These are phyloP conservation scores for Ploettnerulaceae sp. DNA, from an alignment of 2,329 filamentous ascomycete species.

Conservation along the genomic window DNA sequence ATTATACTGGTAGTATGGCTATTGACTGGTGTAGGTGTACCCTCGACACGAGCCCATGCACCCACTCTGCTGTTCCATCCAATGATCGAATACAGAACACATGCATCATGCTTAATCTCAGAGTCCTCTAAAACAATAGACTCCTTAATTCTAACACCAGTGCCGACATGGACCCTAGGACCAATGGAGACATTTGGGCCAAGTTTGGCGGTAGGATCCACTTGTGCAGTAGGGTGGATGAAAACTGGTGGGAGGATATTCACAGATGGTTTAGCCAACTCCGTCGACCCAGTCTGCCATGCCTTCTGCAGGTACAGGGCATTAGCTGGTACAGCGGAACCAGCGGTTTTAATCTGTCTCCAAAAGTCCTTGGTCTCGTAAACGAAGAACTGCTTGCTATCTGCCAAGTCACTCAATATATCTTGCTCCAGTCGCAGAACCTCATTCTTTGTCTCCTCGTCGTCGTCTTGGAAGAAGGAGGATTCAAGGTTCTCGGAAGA, in stretches of 20 bases:
- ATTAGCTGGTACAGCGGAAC: slow-evolving; percentile 93
- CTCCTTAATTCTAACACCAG: slow-evolving; percentile 90
- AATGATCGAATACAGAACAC: slow-evolving; percentile 91
- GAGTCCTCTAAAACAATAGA: slow-evolving; percentile 91
- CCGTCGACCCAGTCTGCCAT: slow-evolving; percentile 73
- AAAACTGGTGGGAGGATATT: slow-evolving; percentile 90
- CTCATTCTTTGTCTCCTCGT: slow-evolving; percentile 71
- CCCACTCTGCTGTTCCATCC: slow-evolving; percentile 95
- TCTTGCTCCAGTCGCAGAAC: slow-evolving; percentile 96
- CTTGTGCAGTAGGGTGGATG: slow-evolving; percentile 85
- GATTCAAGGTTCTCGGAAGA: slow-evolving; percentile 88
- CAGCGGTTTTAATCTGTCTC: slow-evolving; percentile 99
- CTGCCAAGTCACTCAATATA: slow-evolving; percentile 89
- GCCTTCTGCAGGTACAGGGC: slow-evolving; percentile 95
- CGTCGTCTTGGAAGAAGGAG: slow-evolving; percentile 61
- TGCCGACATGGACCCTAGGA: slow-evolving; percentile 76
- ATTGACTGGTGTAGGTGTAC: slow-evolving; percentile 78
- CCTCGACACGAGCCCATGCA: slow-evolving; percentile 97
- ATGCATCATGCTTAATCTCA: slow-evolving; percentile 95
- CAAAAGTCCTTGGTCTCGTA: slow-evolving; percentile 99
- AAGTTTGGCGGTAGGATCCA: slow-evolving; percentile 93
- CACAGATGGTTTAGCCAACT: slow-evolving; percentile 76
- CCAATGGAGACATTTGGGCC: slow-evolving; percentile 96
- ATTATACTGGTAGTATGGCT: slow-evolving; percentile 92
- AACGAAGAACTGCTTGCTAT: slow-evolving; percentile 97